phyloP scores from a whole-genome alignment of 257 asterid genomes.

The Linaria vulgaris region DNA sequence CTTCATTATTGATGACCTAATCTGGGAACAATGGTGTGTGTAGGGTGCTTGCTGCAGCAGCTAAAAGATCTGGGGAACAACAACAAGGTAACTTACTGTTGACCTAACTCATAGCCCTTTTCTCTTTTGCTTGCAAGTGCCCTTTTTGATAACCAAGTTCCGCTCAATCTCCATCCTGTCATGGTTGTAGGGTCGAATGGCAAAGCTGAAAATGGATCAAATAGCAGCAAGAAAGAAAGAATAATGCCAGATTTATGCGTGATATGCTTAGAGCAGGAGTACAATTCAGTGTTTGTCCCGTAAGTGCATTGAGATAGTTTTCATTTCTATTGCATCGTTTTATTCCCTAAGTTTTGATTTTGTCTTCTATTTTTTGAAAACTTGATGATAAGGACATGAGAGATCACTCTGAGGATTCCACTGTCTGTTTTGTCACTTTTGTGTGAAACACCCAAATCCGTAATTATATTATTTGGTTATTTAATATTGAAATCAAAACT shows the following conservation, averaged over 20 bases:
- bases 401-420: too few species aligned
- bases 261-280: conserved; percentile 92
- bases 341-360: not conserved
- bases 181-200: conserved; percentile 47
- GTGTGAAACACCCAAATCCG: too few species aligned
- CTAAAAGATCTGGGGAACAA: conserved; percentile 72
- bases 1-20: not conserved
- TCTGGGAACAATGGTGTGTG: conserved; percentile 28
- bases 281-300: conserved; percentile 95
- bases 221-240: conserved; percentile 49
- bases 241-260: conserved; percentile 84
- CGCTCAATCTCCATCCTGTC: not conserved
- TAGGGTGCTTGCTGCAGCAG: conserved; percentile 92
- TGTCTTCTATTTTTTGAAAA: not conserved
- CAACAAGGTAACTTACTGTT: conserved; percentile 43
- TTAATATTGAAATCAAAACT: not conserved
- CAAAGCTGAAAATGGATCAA: conserved; percentile 54
- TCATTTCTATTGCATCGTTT: not conserved
- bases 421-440: too few species aligned
- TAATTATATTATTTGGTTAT: too few species aligned
- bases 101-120: conserved; percentile 12
- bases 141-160: conserved; percentile 11
- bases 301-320: conserved; percentile 44
- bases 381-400: not conserved
- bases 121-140: not conserved